phyloP scores from a whole-genome alignment of 2,329 filamentous ascomycete genomes.

The Colletotrichum sidae region DNA sequence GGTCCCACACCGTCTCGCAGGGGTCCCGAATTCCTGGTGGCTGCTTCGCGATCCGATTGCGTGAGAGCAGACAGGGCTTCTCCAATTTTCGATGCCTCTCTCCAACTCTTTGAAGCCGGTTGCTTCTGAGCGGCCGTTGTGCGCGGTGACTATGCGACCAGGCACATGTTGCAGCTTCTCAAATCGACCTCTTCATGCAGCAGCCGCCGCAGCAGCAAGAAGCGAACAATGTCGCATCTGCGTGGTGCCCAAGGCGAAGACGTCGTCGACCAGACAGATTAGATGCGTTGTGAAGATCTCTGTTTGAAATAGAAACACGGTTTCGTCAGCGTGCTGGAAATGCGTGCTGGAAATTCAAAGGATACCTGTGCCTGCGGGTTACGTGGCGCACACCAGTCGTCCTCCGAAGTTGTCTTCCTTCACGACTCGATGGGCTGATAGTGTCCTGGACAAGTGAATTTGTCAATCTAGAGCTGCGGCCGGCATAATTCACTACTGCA shows the following conservation, averaged over 20 bases:
- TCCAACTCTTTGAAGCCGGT: constrained; percentile 20
- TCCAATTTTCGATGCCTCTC: constrained; percentile 22
- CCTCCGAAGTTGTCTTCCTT: no score
- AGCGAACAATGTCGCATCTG: constrained; percentile 1
- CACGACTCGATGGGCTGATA: no score
- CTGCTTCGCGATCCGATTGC: constrained; percentile 26
- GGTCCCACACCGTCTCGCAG: constrained; percentile 12
- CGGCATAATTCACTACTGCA: no score
- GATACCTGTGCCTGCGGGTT: no score
- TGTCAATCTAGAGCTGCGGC: no score
- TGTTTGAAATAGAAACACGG: constrained; percentile 11
- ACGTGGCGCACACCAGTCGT: no score
- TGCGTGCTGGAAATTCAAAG: neutral
- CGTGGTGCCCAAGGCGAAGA: constrained; percentile 7
- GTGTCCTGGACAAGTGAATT: no score
- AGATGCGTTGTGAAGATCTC: constrained; percentile 3
- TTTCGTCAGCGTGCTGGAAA: neutral
- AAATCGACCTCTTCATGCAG: neutral
- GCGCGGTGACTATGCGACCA: constrained; percentile 2
- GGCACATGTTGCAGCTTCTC: constrained; percentile 1
- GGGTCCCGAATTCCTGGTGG: constrained; percentile 7
- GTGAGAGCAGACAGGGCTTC: constrained; percentile 17
- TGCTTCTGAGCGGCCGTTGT: constrained; percentile 16
- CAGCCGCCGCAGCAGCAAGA: neutral
- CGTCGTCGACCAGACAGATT: no score